A percentile compares a stretch with the other conserved stretches of the same genome.
Conservation (phyloP, 192 early-diverging fungal species). For the Funneliformis geosporum region DNA sequence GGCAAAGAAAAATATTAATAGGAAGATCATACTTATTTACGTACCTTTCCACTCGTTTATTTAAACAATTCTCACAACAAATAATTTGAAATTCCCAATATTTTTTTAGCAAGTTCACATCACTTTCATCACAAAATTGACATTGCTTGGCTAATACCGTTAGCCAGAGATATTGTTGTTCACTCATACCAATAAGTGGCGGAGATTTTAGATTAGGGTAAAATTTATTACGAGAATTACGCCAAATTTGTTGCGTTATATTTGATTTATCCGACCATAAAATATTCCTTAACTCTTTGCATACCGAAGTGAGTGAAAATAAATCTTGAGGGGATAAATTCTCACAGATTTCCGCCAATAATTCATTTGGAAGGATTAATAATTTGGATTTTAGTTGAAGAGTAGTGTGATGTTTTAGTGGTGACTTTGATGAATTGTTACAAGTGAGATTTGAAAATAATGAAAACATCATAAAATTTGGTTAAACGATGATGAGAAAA, state of each 20-base stretch:
- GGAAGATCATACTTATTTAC: neutral
- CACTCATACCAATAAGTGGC: constrained; percentile 10
- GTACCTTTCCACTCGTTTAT: constrained; percentile 12
- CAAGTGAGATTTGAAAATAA: too few species aligned
- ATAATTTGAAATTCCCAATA: constrained; percentile 29
- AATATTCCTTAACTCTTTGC: constrained; percentile 4
- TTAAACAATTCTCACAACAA: constrained; percentile 15
- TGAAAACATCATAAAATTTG: too few species aligned
- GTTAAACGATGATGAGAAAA: too few species aligned
- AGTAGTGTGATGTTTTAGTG: neutral
- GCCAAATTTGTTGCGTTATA: constrained; percentile 22
- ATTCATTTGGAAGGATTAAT: constrained; percentile 17
- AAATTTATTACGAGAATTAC: constrained; percentile 16
- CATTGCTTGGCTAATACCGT: neutral
- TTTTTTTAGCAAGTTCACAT: neutral
- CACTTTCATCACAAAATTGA: constrained; percentile 16
- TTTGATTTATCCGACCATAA: constrained; percentile 2
- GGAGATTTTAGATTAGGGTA: neutral
- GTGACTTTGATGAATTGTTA: neutral
- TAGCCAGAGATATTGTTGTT: constrained; percentile 14
- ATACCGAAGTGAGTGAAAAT: constrained; percentile 7
- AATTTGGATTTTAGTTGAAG: neutral
- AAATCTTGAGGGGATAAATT: constrained; percentile 3
- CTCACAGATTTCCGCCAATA: constrained; percentile 29
- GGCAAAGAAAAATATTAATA: neutral